phyloP scores from a whole-genome alignment of 345 rosid genomes.

The Linum tenue region DNA sequence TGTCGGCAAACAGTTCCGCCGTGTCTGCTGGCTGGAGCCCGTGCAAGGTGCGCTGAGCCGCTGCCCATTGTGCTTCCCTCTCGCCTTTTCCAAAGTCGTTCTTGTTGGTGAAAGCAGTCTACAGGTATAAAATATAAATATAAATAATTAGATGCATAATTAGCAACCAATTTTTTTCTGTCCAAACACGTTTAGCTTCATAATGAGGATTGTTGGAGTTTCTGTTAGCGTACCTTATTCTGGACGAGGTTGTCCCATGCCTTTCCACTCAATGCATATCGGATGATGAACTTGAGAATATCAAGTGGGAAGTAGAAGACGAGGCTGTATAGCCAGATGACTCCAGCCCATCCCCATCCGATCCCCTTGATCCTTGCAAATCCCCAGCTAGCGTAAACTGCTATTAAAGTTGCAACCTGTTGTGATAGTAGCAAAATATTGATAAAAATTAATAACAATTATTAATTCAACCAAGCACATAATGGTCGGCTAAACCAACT shows the following conservation, averaged over 20 bases:
- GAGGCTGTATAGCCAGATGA: constrained; percentile 81
- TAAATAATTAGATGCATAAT: no score
- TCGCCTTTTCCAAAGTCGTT: constrained; percentile 76
- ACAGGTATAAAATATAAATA: not conserved
- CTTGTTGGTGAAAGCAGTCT: constrained; percentile 94
- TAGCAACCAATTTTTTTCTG: not conserved
- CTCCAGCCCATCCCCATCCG: constrained; percentile 97
- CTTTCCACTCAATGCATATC: constrained; percentile 64
- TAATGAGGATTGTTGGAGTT: not conserved
- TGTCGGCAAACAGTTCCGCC: constrained; percentile 43
- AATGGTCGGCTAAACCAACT: not conserved
- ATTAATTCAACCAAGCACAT: no score
- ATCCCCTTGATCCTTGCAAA: constrained; percentile 60
- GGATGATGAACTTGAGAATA: constrained; percentile 56
- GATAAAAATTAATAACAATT: not conserved
- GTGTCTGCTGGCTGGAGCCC: constrained; percentile 55
- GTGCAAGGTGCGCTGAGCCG: constrained; percentile 74
- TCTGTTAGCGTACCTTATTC: constrained; percentile 43
- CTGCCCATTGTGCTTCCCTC: constrained; percentile 88
- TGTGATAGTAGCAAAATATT: not conserved
- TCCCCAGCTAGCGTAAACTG: constrained; percentile 66
- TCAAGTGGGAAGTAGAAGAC: constrained; percentile 71
- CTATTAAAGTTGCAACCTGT: constrained; percentile 71
- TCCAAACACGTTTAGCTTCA: not conserved
- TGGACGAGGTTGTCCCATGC: constrained; percentile 77